A percentile compares a stretch with the other conserved stretches of the same genome.
Evolutionary conservation across 345 rosid genomes (phyloP).

Genomic region (Brassica incana): DNA sequence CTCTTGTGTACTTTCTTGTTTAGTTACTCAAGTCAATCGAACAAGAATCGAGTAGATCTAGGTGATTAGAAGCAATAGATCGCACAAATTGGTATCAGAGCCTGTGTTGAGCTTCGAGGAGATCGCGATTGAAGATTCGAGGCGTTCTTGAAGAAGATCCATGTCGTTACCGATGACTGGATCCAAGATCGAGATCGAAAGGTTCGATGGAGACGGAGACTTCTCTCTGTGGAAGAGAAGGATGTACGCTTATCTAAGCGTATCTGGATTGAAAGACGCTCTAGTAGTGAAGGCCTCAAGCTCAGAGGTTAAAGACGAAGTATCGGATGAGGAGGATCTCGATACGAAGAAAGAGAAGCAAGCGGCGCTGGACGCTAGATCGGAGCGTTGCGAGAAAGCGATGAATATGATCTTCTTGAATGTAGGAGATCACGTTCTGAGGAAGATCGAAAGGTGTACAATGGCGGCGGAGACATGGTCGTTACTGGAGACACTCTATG

Average conservation of each 20-base stretch:
- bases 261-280: neutral
- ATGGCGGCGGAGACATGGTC: neutral
- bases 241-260: neutral
- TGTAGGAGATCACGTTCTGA: no score
- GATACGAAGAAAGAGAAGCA: neutral
- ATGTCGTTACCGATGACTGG: neutral
- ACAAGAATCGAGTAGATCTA: no score
- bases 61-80: no score
- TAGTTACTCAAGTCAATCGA: no score
- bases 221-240: neutral
- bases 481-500: neutral
- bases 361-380: fast-evolving
- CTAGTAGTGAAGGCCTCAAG: neutral
- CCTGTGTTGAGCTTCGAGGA: neutral
- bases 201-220: neutral
- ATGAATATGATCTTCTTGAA: neutral
- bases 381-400: neutral
- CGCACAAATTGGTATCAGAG: neutral
- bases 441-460: no score
- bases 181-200: neutral
- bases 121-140: neutral
- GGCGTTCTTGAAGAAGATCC: neutral
- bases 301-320: neutral
- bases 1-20: no score
- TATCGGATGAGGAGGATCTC: neutral